A percentile compares a stretch with the other conserved stretches of the same genome.
Conservation (phyloP, 345 rosid species). For the Eucalyptus paniculata region DNA sequence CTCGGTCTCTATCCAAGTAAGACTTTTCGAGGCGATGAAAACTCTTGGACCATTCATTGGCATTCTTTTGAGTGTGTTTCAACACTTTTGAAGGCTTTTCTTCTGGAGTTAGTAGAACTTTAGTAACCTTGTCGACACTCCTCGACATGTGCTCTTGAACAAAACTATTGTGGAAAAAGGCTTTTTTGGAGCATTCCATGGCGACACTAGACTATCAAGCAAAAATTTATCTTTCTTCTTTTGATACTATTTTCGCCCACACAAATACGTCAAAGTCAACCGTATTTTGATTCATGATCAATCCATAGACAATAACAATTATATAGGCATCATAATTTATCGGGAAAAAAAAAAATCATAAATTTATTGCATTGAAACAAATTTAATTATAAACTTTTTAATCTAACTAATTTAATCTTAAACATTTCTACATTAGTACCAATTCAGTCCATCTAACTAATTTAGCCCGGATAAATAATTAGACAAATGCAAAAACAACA, state of each 20-base stretch:
- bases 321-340: no score
- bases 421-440: no score
- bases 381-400: no score
- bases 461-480: not conserved
- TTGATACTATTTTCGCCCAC: not conserved
- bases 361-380: fast-evolving
- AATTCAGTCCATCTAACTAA: no score
- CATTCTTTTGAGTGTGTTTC: not conserved
- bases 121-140: not conserved
- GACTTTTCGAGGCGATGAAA: not conserved
- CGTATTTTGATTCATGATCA: not conserved
- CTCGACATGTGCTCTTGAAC: not conserved
- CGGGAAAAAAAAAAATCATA: no score
- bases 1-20: slow-evolving; percentile 16
- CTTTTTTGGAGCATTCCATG: no score
- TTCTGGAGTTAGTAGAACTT: not conserved
- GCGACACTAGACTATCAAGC: not conserved
- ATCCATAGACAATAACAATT: no score
- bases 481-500: no score
- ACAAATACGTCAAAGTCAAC: no score
- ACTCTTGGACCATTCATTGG: not conserved
- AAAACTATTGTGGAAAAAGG: not conserved
- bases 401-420: no score
- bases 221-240: not conserved
- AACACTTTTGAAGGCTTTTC: not conserved